phyloP scores from a whole-genome alignment of 805 yeast genomes.

The Yarrowia sp. region DNA sequence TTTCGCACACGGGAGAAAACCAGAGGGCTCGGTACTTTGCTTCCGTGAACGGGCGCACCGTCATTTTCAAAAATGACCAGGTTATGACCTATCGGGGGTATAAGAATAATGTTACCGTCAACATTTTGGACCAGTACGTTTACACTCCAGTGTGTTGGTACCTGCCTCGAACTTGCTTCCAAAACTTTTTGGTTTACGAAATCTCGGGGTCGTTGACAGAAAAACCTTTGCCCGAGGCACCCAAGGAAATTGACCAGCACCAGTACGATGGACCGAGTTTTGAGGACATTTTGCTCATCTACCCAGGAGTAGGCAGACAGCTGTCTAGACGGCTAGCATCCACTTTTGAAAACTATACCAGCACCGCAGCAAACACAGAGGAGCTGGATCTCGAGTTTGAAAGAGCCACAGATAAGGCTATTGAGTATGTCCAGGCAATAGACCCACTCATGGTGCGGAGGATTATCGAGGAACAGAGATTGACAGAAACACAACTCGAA shows the following conservation, averaged over 20 bases:
- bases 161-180: slow-evolving; percentile 41
- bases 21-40: slow-evolving; percentile 32
- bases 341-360: slow-evolving; percentile 42
- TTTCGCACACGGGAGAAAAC: slow-evolving; percentile 35
- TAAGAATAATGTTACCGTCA: slow-evolving; percentile 44
- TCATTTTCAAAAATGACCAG: slow-evolving; percentile 53
- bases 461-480: slow-evolving; percentile 32
- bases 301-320: slow-evolving; percentile 41
- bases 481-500: slow-evolving; percentile 42
- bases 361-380: slow-evolving; percentile 35
- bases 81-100: slow-evolving; percentile 60
- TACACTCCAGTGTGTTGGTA: slow-evolving; percentile 53
- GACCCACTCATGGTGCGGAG: slow-evolving; percentile 32
- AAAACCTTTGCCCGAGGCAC: slow-evolving; percentile 14
- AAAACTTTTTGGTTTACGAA: slow-evolving; percentile 51
- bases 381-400: slow-evolving; percentile 38
- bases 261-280: slow-evolving; percentile 31
- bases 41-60: slow-evolving; percentile 43
- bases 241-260: background rate
- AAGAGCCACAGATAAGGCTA: slow-evolving; percentile 37
- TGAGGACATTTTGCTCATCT: slow-evolving; percentile 42
- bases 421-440: slow-evolving; percentile 38
- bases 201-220: slow-evolving; percentile 51
- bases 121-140: slow-evolving; percentile 47
- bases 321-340: slow-evolving; percentile 43